Evolutionary conservation across 148 eudicot species (phyloP), one percentile per base, ranked within the genome.

Genomic region (Camellia japonica): DNA sequence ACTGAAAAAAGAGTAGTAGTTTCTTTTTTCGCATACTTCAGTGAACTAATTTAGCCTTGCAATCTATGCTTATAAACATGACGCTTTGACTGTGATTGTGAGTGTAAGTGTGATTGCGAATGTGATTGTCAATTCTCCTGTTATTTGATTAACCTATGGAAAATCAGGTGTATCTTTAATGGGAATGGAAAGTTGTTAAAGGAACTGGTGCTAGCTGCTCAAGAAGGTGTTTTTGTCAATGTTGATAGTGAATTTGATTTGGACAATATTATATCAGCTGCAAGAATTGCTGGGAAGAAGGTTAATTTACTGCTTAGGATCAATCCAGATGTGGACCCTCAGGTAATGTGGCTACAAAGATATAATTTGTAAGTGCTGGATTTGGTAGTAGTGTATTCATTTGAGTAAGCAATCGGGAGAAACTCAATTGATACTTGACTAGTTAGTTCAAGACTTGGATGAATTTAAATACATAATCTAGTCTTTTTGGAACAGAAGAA

Each of bases 321-420:
- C 75, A 96, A 96, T 86, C 99, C 99, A 3, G 98, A 97, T 82
- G 97, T 94, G 75, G 98, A 97, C 80, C 99, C 99, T 78, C 99
- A 97, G 93, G 99, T 94, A 82, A 77, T 19, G 78, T 69, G 59
- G 46, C 16, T 23, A 20, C 6, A 30, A 23, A 15, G 46, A 61
- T 78, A 12, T 49, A 23, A 42, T 63, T 49, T 7, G 70, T 12
- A 46, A 67, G 23, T 58, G 1, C 7, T 15, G 4, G 13, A 71
- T 20, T 55, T 62, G 60, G 23, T 66, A 30, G 38, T 30, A 56
- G 6, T 11, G 13, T 49, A 23, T 58, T 13, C 1, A 14, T 56
- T 5, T 74, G 44, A 30, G 61, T 23, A 19, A 72, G 43, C n/a
- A 23, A 52, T 12, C 61, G 2, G 3, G n/a, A 49, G 15, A 52